Evolutionary conservation across 305 asterid genomes (phyloP).

Genomic region (Plantago lanceolata): DNA sequence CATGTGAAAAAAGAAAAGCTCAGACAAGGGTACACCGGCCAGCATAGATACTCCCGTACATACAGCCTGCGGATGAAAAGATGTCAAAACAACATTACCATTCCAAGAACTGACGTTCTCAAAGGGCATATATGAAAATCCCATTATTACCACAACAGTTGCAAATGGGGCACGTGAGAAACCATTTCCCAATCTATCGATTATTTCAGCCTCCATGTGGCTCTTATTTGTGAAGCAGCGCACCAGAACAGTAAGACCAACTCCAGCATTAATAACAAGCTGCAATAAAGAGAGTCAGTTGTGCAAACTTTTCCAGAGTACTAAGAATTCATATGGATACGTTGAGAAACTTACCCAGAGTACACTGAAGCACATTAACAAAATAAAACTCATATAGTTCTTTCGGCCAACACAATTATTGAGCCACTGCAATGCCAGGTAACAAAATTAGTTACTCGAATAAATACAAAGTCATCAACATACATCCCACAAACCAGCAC

Average conservation of each 20-base stretch:
- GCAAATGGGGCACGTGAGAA: conserved; percentile 96
- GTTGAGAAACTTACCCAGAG: conserved; percentile 70
- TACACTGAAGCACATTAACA: conserved; percentile 81
- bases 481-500: neutral
- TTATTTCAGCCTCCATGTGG: conserved; percentile 79
- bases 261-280: conserved; percentile 84
- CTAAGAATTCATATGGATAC: conserved; percentile 5
- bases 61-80: conserved; percentile 52
- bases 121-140: conserved; percentile 17
- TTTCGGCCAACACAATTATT: conserved; percentile 95
- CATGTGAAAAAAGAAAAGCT: conserved; percentile 96
- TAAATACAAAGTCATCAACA: conserved; percentile 10
- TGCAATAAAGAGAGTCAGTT: conserved; percentile 34
- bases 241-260: conserved; percentile 81
- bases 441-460: conserved; percentile 33
- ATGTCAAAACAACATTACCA: conserved; percentile 15
- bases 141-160: conserved; percentile 77
- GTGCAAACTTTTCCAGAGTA: conserved; percentile 3
- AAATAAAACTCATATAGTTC: conserved; percentile 74
- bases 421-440: conserved; percentile 70
- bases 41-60: conserved; percentile 86
- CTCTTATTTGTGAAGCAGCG: conserved; percentile 72
- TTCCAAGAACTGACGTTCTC: conserved; percentile 9
- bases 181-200: conserved; percentile 90
- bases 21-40: conserved; percentile 89